Base-by-base conservation (phyloP, 768 basidiomycete species). In the Artomyces pyxidatus region DNA sequence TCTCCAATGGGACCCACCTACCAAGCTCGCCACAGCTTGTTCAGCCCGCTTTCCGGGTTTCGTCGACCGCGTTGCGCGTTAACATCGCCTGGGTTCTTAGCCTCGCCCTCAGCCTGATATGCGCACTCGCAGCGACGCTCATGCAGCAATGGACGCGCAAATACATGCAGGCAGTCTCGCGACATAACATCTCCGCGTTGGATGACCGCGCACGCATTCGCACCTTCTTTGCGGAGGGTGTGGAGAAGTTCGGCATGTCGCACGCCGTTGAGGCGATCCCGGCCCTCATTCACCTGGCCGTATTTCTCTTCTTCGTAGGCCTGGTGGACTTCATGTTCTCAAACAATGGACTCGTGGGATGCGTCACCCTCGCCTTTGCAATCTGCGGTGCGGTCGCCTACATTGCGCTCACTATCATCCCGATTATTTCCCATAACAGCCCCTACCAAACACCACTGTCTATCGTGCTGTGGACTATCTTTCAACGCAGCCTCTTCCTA, bases 91-190 rank as follows among this genome's bases (percentile, higher is more conserved):
- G 54, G 21, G 49, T 37, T 28, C 16, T 55, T 27, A 49, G 54
- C 19, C 53, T 55, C 17, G 41, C 49, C 28, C 32, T 55, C 1
- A 40, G 30, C 16, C 27, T 54, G 11, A 42, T 40, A 29, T 55
- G 52, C 41, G 52, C 43, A 3, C 32, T 55, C 16, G 40, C 32
- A 32, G 43, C 52, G 2, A 44, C 46, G 3, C 43, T 53, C 11
- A 39, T 56, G 11, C 55, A 56, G n/a, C 54, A 56, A 38, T 55
- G 54, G 54, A 42, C 46, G 19, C 27, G 44, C 3, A 50, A 48
- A 16, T 51, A 45, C 23, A 12, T 53, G 17, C 29, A 22, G 19
- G n/a, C n/a, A n/a, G n/a, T n/a, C n/a, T n/a, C n/a, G n/a, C n/a
- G n/a, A n/a, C n/a, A n/a, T n/a, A n/a, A n/a, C n/a, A 26, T 14